Conservation (phyloP, 768 basidiomycete species). For the Agaricus subrufescens region DNA sequence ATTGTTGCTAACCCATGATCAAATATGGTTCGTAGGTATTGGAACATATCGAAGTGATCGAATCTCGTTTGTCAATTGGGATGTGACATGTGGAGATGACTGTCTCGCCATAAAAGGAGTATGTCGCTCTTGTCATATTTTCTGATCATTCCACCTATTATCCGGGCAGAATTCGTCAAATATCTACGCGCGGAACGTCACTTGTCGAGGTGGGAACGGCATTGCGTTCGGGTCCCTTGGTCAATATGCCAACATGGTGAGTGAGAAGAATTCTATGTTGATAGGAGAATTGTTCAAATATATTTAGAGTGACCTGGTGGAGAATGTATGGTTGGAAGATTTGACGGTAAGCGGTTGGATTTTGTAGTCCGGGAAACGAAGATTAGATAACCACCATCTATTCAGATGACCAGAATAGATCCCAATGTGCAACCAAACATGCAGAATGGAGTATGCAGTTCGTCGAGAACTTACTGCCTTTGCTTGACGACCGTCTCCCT, state of each 20-base stretch:
- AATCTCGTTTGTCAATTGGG: constrained; percentile 48
- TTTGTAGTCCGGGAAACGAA: neutral
- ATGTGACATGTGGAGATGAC: constrained; percentile 61
- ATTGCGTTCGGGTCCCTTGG: constrained; percentile 59
- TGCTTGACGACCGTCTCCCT: neutral
- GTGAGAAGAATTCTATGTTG: neutral
- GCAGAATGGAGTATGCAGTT: constrained; percentile 40
- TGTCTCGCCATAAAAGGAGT: constrained; percentile 64
- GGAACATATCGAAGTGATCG: constrained; percentile 50
- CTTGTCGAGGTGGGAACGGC: constrained; percentile 56
- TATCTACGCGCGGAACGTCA: constrained; percentile 41
- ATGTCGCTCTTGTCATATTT: constrained; percentile 15
- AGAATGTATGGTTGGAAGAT: constrained; percentile 27
- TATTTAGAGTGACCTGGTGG: constrained; percentile 24
- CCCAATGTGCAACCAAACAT: constrained; percentile 52
- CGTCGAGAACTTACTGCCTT: neutral
- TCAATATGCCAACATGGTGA: constrained; percentile 49
- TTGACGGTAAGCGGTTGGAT: neutral
- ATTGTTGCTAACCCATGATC: neutral
- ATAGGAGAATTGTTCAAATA: neutral
- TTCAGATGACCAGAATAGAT: constrained; percentile 43
- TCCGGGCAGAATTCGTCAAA: constrained; percentile 48
- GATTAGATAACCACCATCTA: neutral
- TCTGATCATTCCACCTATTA: no score
- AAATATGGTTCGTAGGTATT: constrained; percentile 25